A percentile compares a stretch with the other conserved stretches of the same genome.
phyloP scores from a whole-genome alignment of 441 rosid species.

The Sinapis alba region DNA sequence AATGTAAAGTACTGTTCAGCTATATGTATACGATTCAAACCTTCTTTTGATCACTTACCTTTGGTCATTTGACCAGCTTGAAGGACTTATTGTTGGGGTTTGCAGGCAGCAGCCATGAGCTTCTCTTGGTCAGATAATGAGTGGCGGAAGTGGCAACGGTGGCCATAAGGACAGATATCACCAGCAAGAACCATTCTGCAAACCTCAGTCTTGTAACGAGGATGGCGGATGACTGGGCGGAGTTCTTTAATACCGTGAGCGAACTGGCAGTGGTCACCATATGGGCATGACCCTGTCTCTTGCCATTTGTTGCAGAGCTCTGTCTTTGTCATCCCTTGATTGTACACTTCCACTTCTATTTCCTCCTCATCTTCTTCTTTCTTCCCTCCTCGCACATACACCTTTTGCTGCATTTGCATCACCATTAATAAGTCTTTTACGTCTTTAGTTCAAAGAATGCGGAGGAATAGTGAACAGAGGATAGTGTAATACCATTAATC shows the following conservation, averaged over 20 bases:
- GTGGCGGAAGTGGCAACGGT: constrained; percentile 88
- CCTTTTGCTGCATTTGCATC: constrained; percentile 39
- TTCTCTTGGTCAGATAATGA: constrained; percentile 68
- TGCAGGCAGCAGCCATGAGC: constrained; percentile 42
- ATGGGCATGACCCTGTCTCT: constrained; percentile 62
- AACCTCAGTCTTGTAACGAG: constrained; percentile 73
- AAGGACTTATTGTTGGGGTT: constrained; percentile 16
- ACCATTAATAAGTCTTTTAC: background rate
- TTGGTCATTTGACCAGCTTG: constrained; percentile 23
- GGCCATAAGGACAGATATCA: constrained; percentile 72
- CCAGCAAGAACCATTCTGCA: constrained; percentile 78
- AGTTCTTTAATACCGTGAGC: constrained; percentile 81
- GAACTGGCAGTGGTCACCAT: constrained; percentile 59
- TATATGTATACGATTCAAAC: background rate
- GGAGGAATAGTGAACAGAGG: background rate
- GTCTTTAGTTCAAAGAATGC: too few relatives aligned
- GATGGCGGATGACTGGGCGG: constrained; percentile 78
- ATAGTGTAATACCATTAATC: background rate
- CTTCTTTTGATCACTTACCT: background rate
- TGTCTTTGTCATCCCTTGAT: constrained; percentile 76
- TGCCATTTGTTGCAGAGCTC: constrained; percentile 60
- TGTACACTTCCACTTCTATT: constrained; percentile 59
- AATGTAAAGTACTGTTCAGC: constrained; percentile 2
- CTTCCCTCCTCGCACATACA: constrained; percentile 44
- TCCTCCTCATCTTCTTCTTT: constrained; percentile 50